A percentile compares a stretch with the other conserved stretches of the same genome.
phyloP scores from a whole-genome alignment of 1,284 basidiomycete species.

The Cutaneotrichosporon curvatum region DNA sequence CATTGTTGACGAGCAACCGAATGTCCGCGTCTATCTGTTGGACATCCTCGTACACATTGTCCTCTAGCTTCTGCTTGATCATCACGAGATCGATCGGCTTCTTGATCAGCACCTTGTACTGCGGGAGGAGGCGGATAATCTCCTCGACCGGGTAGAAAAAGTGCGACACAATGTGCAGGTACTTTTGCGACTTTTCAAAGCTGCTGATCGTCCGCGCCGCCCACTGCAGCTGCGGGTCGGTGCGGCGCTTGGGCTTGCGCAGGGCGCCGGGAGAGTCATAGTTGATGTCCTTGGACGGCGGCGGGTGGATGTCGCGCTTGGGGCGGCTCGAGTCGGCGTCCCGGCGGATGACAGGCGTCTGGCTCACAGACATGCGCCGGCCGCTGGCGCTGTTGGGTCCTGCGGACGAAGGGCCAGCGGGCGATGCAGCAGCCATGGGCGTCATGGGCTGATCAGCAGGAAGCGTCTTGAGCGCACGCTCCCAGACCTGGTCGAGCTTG shows the following conservation, averaged over 20 bases:
- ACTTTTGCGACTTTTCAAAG: slow-evolving; percentile 66
- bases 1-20: slow-evolving; percentile 89
- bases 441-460: slow-evolving; percentile 51
- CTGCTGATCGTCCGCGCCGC: slow-evolving; percentile 64
- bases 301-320: slow-evolving; percentile 94
- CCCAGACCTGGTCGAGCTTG: slow-evolving; percentile 74
- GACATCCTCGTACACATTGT: slow-evolving; percentile 64
- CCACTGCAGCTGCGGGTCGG: slow-evolving; percentile 80
- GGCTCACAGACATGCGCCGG: slow-evolving; percentile 37
- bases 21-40: slow-evolving; percentile 83
- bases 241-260: slow-evolving; percentile 52
- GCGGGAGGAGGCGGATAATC: slow-evolving; percentile 61
- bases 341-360: slow-evolving; percentile 41
- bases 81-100: slow-evolving; percentile 91
- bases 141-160: slow-evolving; percentile 90
- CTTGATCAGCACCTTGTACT: slow-evolving; percentile 82
- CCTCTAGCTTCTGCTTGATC: slow-evolving; percentile 74
- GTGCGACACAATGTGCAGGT: slow-evolving; percentile 65
- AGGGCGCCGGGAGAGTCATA: slow-evolving; percentile 57
- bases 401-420: slow-evolving; percentile 16
- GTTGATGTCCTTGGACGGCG: slow-evolving; percentile 81
- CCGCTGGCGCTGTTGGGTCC: background rate
- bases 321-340: slow-evolving; percentile 62
- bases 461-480: slow-evolving; percentile 75
- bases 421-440: slow-evolving; percentile 14